A percentile compares a stretch with the other conserved stretches of the same genome.
Evolutionary conservation across 192 early-diverging fungal species (phyloP).

Genomic region (Coemansia sp.): DNA sequence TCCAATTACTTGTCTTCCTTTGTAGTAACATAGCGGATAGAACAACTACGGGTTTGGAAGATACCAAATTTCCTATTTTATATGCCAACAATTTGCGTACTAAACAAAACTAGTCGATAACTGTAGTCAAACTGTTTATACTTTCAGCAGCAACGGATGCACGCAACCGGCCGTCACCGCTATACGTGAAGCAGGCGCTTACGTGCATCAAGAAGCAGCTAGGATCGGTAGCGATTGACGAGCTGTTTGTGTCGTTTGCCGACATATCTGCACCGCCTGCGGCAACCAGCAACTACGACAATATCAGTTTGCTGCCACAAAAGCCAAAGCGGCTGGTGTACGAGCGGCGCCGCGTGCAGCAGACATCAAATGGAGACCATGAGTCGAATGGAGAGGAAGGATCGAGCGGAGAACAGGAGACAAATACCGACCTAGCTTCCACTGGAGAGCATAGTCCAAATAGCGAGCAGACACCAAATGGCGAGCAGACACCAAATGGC

Average conservation of each 20-base stretch:
- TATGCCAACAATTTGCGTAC: too few species aligned
- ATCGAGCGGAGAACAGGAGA: too few species aligned
- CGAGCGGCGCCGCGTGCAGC: too few species aligned
- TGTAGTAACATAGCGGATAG: too few species aligned
- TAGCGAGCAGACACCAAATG: too few species aligned
- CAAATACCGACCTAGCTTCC: too few species aligned
- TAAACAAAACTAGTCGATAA: too few species aligned
- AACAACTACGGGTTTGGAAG: not conserved
- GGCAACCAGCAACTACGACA: not conserved
- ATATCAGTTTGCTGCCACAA: not conserved
- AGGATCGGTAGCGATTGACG: conserved; percentile 44
- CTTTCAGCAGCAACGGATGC: conserved; percentile 37
- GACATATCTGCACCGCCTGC: conserved; percentile 17
- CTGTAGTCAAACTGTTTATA: conserved; percentile 43
- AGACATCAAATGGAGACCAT: too few species aligned
- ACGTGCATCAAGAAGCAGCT: conserved; percentile 41
- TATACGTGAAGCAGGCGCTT: conserved; percentile 44
- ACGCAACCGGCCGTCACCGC: conserved; percentile 34
- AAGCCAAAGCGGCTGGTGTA: not conserved
- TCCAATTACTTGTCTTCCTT: too few species aligned
- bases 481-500: too few species aligned
- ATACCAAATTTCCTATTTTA: conserved; percentile 3
- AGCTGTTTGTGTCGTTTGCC: conserved; percentile 45
- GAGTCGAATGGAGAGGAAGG: too few species aligned
- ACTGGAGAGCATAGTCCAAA: too few species aligned